Evolutionary conservation across 1,284 basidiomycete genomes (phyloP).

Genomic region (Naganishia liquefaciens): DNA sequence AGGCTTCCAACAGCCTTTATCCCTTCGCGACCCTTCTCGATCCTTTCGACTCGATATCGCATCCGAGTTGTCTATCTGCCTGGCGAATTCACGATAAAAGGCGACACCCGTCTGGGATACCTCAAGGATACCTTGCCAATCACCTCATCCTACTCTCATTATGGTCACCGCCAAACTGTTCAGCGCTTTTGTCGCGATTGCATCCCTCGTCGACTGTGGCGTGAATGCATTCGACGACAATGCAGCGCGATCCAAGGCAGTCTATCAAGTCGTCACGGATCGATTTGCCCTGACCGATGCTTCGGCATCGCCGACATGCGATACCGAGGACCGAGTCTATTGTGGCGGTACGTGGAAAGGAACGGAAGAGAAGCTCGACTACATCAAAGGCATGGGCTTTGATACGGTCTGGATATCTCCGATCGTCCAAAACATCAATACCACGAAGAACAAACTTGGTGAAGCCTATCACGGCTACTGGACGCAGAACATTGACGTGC

Average conservation of each 20-base stretch:
- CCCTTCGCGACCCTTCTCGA: too few relatives aligned
- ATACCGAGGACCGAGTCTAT: slow-evolving; percentile 40
- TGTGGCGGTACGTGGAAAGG: slow-evolving; percentile 52
- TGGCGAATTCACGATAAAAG: too few relatives aligned
- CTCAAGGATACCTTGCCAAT: too few relatives aligned
- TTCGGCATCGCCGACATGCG: slow-evolving; percentile 39
- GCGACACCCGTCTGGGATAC: too few relatives aligned
- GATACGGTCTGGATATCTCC: slow-evolving; percentile 57
- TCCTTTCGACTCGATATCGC: too few relatives aligned
- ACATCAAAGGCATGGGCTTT: slow-evolving; percentile 54
- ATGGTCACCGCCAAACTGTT: slow-evolving; percentile 11
- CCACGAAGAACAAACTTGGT: slow-evolving; percentile 41
- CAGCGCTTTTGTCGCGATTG: neutral
- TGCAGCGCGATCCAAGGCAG: slow-evolving; percentile 29
- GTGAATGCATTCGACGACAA: slow-evolving; percentile 27
- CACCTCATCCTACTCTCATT: too few relatives aligned
- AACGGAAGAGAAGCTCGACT: slow-evolving; percentile 46
- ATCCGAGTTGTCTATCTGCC: too few relatives aligned
- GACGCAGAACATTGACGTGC: slow-evolving; percentile 42
- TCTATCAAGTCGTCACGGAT: slow-evolving; percentile 49
- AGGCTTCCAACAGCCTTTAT: too few relatives aligned
- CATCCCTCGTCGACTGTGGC: neutral
- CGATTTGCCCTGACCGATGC: slow-evolving; percentile 48
- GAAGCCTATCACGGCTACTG: slow-evolving; percentile 55
- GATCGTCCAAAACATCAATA: slow-evolving; percentile 51